Base-by-base conservation (phyloP, 768 basidiomycete species). In the Tricholoma sp. region DNA sequence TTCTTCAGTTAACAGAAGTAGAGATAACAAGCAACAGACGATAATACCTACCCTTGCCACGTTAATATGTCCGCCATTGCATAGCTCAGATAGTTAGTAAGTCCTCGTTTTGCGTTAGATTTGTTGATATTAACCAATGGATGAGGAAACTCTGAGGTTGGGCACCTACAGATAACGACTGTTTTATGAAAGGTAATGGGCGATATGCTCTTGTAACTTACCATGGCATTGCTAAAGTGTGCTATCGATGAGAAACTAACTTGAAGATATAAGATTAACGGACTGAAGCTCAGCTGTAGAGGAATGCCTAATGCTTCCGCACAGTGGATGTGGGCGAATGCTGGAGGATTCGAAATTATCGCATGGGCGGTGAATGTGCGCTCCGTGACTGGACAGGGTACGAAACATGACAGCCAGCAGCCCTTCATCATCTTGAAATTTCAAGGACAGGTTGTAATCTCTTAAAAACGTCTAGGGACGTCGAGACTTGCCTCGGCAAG, bases 281-380 rank as follows among this genome's bases (percentile, higher is more conserved):
- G 55, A 84, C 82, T 85, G 65, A 86, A 85, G 50, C 76, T 79
- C 60, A 84, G 65, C 39, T 80, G 70, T 8, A 85, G 66, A 2
- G 82, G 83, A 24, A 85, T 73, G 1, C 84, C 84, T 4, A 85
- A 65, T 7, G 83, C 83, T 63, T 87, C 84, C 1, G 84, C 84
- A 51, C 84, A 80, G 57, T 86, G 84, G 4, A 85, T 67, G 68
- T 86, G 84, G 1, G 80, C 84, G 58, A 87, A 87, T 4, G 81
- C 75, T 0, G 85, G 85, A 15, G 85, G 85, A 64, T 87, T 87
- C 32, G 80, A 80, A 48, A 87, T 84, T 45, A 87, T 83, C 0
- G 84, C 83, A 61, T 87, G 84, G 1, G 80, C 82, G 1, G 75
- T 79, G 59, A 85, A 86, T 2, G 77, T 59, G 17, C 66, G 66